Evolutionary conservation across 73 alveolate genomes (phyloP).

Genomic region (Paramecium pentaurelia): DNA sequence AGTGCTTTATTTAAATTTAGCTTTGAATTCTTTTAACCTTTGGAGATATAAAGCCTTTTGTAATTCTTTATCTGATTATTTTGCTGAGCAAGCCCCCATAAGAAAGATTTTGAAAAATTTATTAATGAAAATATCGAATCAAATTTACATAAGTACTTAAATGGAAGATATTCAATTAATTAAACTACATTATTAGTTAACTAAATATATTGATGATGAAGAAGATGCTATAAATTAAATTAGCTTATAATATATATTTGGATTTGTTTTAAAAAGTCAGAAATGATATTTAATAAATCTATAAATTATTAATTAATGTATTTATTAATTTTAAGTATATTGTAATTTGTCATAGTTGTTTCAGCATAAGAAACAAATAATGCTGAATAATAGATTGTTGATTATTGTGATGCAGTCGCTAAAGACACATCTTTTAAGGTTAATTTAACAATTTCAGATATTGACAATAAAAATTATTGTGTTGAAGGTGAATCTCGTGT

Average conservation of each 20-base stretch:
- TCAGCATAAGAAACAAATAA: background rate
- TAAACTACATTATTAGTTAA: background rate
- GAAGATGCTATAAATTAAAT: background rate
- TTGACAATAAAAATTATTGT: background rate
- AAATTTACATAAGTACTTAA: background rate
- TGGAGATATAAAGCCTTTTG: background rate
- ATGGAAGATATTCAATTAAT: background rate
- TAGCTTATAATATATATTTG: too few species aligned
- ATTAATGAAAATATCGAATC: background rate
- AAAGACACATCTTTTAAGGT: background rate
- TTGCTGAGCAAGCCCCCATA: background rate
- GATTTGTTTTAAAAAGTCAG: background rate
- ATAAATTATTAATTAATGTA: background rate
- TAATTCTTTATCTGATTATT: background rate
- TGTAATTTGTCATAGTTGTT: background rate
- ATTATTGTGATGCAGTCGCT: background rate
- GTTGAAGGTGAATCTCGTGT: background rate
- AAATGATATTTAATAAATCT: background rate
- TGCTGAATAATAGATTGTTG: background rate
- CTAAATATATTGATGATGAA: background rate
- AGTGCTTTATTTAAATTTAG: background rate
- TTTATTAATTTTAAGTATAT: background rate
- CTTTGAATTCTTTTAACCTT: background rate
- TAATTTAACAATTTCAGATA: background rate
- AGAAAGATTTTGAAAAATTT: background rate